A percentile compares a stretch with the other conserved stretches of the same genome.
These are phyloP conservation scores for Crataegus laevigata DNA, from an alignment of 306 rosid genomes.

Conservation along the genomic window DNA sequence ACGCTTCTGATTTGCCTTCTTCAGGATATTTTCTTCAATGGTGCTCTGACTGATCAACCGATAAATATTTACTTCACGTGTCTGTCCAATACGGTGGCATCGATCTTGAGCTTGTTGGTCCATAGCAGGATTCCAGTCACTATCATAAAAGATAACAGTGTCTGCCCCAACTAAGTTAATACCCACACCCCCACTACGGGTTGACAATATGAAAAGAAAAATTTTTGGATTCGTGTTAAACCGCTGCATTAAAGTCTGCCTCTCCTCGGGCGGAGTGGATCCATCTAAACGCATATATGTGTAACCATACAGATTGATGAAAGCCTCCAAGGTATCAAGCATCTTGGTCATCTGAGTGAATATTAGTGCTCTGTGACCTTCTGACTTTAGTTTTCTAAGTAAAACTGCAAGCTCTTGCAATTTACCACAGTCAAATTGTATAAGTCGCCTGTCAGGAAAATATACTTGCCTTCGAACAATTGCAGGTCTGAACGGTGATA, in stretches of 20 bases:
- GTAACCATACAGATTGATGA: slow-evolving; percentile 93
- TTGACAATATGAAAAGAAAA: slow-evolving; percentile 91
- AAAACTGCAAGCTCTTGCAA: slow-evolving; percentile 73
- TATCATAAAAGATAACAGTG: slow-evolving; percentile 93
- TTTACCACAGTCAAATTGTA: slow-evolving; percentile 97
- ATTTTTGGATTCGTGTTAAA: slow-evolving; percentile 90
- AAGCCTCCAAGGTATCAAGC: slow-evolving; percentile 94
- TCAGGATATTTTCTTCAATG: slow-evolving; percentile 91
- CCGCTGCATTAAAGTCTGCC: slow-evolving; percentile 95
- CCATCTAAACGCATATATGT: slow-evolving; percentile 98
- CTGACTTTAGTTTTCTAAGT: slow-evolving; percentile 82
- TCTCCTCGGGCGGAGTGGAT: slow-evolving; percentile 93
- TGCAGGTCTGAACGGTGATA: slow-evolving; percentile 85
- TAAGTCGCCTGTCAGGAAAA: slow-evolving; percentile 95
- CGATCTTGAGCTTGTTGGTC: slow-evolving; percentile 99
- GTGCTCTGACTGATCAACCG: slow-evolving; percentile 93
- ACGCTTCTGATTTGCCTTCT: slow-evolving; percentile 99
- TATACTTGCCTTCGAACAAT: slow-evolving; percentile 93
- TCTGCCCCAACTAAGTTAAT: slow-evolving; percentile 97
- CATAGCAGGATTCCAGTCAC: slow-evolving; percentile 99
- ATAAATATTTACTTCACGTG: slow-evolving; percentile 94
- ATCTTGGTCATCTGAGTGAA: slow-evolving; percentile 98
- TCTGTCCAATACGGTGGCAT: slow-evolving; percentile 98
- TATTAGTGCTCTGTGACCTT: slow-evolving; percentile 89
- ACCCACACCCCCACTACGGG: slow-evolving; percentile 99